A percentile compares a stretch with the other conserved stretches of the same genome.
phyloP scores from a whole-genome alignment of 2,329 filamentous ascomycete species.

The Penicillium olsonii region DNA sequence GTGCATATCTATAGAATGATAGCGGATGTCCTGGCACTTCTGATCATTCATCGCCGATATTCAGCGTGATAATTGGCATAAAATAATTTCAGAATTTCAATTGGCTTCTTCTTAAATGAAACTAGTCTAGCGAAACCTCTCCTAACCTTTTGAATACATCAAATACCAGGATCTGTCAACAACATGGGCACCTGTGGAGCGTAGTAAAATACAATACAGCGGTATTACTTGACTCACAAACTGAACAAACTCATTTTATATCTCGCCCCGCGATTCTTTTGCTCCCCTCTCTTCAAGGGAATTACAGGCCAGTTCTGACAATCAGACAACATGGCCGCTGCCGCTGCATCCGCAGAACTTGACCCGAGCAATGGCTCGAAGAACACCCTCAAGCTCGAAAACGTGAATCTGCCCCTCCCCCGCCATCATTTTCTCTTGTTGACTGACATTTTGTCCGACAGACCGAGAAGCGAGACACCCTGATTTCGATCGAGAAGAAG shows the following conservation, averaged over 20 bases:
- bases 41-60: background rate
- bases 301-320: constrained; percentile 17
- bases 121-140: background rate
- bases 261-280: constrained; percentile 26
- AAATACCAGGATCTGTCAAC: background rate
- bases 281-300: constrained; percentile 17
- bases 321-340: constrained; percentile 42
- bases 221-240: constrained; percentile 12
- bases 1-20: constrained; percentile 14
- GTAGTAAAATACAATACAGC: constrained; percentile 9
- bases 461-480: constrained; percentile 34
- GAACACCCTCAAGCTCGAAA: constrained; percentile 67
- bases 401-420: constrained; percentile 39
- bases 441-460: constrained; percentile 16
- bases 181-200: background rate
- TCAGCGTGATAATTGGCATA: background rate
- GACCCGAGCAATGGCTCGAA: constrained; percentile 57
- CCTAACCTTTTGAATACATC: background rate
- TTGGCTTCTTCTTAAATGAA: too few species aligned
- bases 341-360: constrained; percentile 56
- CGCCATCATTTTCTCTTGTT: constrained; percentile 21
- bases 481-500: constrained; percentile 69
- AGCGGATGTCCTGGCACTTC: background rate
- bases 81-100: too few species aligned
- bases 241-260: constrained; percentile 23